These are phyloP conservation scores for Gossypium mustelinum DNA, from an alignment of 345 rosid species.

Conservation along the genomic window DNA sequence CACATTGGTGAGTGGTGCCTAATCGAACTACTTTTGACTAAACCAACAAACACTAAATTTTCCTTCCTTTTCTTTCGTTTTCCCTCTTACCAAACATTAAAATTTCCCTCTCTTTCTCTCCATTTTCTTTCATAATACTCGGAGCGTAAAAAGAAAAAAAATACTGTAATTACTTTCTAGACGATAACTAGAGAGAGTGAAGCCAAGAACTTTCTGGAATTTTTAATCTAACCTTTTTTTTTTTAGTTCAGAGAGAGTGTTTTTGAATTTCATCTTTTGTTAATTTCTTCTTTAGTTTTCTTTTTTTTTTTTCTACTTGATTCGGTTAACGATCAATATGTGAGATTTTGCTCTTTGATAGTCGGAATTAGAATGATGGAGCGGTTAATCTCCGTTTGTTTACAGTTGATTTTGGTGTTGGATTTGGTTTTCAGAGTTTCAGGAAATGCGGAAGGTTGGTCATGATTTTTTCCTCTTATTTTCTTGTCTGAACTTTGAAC, in stretches of 20 bases:
- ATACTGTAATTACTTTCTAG: background rate
- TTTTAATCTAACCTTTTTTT: background rate
- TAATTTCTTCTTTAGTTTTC: background rate
- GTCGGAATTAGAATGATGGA: slow-evolving; percentile 14
- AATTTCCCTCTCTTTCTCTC: background rate
- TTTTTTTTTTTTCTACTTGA: background rate
- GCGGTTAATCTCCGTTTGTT: slow-evolving; percentile 37
- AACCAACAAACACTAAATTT: too few relatives aligned
- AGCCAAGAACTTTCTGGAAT: background rate
- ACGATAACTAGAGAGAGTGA: background rate
- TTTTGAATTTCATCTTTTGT: background rate
- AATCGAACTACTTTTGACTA: too few relatives aligned
- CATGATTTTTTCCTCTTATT: background rate
- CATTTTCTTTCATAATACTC: background rate
- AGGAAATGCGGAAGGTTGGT: slow-evolving; percentile 69
- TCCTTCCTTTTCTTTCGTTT: background rate
- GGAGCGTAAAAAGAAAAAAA: background rate
- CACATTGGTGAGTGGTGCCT: too few relatives aligned
- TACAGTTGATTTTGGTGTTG: slow-evolving; percentile 44
- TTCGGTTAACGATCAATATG: background rate
- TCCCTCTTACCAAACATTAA: background rate
- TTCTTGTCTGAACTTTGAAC: background rate
- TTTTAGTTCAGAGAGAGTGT: background rate
- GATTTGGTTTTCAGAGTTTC: slow-evolving; percentile 42
- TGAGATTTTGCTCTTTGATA: background rate